Evolutionary conservation across 345 rosid species (phyloP).

Genomic region (Durio zibethinus): DNA sequence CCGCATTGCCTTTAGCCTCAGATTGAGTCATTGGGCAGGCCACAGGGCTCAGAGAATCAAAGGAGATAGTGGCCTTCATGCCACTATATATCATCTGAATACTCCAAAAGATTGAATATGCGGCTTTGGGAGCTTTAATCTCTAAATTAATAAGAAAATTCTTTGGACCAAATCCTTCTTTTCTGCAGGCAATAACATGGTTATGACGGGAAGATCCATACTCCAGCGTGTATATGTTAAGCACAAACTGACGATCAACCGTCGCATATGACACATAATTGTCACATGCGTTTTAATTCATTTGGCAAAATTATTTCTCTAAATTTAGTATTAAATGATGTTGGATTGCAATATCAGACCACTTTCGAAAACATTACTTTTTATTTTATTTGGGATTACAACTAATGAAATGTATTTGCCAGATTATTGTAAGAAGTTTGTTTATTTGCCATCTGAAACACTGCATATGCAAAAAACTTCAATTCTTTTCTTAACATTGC

Average conservation of each 20-base stretch:
- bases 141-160: not conserved
- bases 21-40: not conserved
- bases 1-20: not conserved
- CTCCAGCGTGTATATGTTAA: not conserved
- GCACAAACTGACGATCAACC: not conserved
- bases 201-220: slow-evolving; percentile 4
- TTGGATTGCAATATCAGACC: slow-evolving; percentile 13
- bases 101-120: not conserved
- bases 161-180: slow-evolving; percentile 1
- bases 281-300: slow-evolving; percentile 13
- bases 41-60: not conserved
- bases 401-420: slow-evolving; percentile 6
- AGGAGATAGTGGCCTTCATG: slow-evolving; percentile 11
- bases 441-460: too few species aligned
- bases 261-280: not conserved
- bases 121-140: not conserved
- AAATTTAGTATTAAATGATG: not conserved
- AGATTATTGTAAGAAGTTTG: not conserved
- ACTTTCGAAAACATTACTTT: not conserved
- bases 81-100: not conserved
- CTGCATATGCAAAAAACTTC: not conserved
- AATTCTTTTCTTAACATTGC: not conserved
- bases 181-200: slow-evolving; percentile 8
- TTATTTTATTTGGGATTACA: not conserved
- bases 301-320: not conserved